A percentile compares a stretch with the other conserved stretches of the same genome.
These are phyloP conservation scores for Kuraishia piskuri DNA, from an alignment of 805 yeast species.

Conservation along the genomic window DNA sequence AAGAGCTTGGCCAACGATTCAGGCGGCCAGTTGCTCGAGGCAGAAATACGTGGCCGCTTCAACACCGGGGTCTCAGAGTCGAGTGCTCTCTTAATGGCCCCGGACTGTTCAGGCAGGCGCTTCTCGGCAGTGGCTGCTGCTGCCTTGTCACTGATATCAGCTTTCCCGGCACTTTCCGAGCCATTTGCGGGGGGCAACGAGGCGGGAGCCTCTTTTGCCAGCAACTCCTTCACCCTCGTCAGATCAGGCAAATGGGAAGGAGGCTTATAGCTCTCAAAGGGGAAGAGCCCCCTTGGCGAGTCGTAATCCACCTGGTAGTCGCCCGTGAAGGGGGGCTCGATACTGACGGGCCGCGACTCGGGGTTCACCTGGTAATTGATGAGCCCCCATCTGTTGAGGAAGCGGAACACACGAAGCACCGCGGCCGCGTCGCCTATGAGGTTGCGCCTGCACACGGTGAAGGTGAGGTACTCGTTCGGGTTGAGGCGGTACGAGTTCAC, in stretches of 20 bases:
- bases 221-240: constrained; percentile 15
- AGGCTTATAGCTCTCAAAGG: constrained; percentile 76
- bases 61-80: constrained; percentile 6
- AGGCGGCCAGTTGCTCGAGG: constrained; percentile 52
- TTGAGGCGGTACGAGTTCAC: constrained; percentile 79
- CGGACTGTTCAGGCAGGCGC: background rate
- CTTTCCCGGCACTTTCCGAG: background rate
- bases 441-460: constrained; percentile 86
- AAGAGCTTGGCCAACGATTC: constrained; percentile 54
- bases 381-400: constrained; percentile 86
- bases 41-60: constrained; percentile 17
- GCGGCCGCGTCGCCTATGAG: constrained; percentile 90
- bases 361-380: constrained; percentile 90
- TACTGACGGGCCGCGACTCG: constrained; percentile 56
- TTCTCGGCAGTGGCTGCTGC: background rate
- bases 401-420: constrained; percentile 73
- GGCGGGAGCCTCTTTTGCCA: constrained; percentile 6
- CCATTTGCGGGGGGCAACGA: constrained; percentile 2
- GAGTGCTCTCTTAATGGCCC: constrained; percentile 4
- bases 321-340: constrained; percentile 69
- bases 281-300: constrained; percentile 88
- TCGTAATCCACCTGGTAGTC: constrained; percentile 73
- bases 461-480: constrained; percentile 82
- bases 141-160: background rate
- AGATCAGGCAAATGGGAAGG: constrained; percentile 39